Base-by-base conservation (phyloP, 495 filamentous ascomycete genomes). In the Chaetomium fimeti region DNA sequence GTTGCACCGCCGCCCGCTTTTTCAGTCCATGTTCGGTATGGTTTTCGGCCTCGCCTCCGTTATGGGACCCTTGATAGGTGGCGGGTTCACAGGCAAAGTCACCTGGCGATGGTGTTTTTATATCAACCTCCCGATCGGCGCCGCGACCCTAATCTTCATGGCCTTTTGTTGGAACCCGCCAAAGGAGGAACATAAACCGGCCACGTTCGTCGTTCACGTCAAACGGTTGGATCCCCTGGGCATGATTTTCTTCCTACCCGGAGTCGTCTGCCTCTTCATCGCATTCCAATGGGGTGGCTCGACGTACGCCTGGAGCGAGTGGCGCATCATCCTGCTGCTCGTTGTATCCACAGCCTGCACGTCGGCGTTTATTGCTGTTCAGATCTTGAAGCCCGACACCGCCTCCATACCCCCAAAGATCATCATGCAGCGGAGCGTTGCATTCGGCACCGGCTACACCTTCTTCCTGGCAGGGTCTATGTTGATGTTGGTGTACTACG, bases 221-320 rank as follows among this genome's bases (percentile, higher is more conserved):
- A 74, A 74, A 49, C 81, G 81, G 2, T 76, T 96, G 40, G 92
- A 96, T 73, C 82, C 88, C 5, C 70, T 87, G 8, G 92, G 92
- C 8, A 89, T 86, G 12, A 8, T 84, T 2, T 78, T 90, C 71
- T 89, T 96, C 70, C 70, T 96, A 9, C 90, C 91, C 0, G 82
- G 81, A 12, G 83, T 91, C 24, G 80, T 93, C 57, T 87, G 84
- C 64, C 79, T 93, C 5, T 73, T 96, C 36, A 79, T 95, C 1
- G 91, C 92, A 0, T 78, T 96, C 32, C 91, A 96, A 72, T 96
- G 92, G 92, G 91, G 89, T 57, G 91, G 91, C 0, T 85, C 84
- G 12, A 85, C 78, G 36, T 91, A 92, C 64, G 72, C 74, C 0
- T 95, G 91, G 91, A 71, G 68, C 24, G 82, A 81, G 59, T 86